Base-by-base conservation (phyloP, 1,284 basidiomycete genomes). In the Coniferiporia weirii region DNA sequence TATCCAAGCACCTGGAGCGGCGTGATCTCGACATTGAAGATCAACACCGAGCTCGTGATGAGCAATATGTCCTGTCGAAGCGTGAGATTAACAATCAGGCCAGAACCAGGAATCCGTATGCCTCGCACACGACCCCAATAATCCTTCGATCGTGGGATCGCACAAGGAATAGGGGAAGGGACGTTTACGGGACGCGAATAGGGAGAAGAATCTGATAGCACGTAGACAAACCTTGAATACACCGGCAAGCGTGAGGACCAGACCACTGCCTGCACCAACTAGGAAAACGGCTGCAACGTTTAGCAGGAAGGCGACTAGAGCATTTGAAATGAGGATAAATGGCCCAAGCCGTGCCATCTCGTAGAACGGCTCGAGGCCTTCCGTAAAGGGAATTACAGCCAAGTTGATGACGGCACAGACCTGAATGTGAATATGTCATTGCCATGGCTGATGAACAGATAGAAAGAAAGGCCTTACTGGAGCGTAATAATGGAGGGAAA, bases 241-340 rank as follows among this genome's bases (percentile, higher is more conserved):
- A 62, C 96, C 96, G 6, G 95, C 93, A 9, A 98, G 83, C 1
- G 95, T 98, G 64, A 98, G 78, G 5, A 97, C 85, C 60, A 98
- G 79, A 0, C 95, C 93, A 60, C 87, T 89, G 0, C 89, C 93
- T 0, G 86, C 91, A 55, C 94, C 84, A 52, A 98, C 94, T 62
- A 98, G 80, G 79, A 96, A 98, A 27, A 98, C 95, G 7, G 95
- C 94, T 0, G 95, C 91, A 52, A 96, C 80, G 72, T 98, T 98
- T 60, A 98, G 81, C 51, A 91, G 78, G 75, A 98, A 97, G 0
- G 96, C 96, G 34, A 95, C 83, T 55, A 79, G 73, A 0, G 95
- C 96, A 71, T 98, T 99, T 67, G 84, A 82, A 64, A 95, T 47
- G 27, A 98, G 79, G 53, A 96, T 78, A 12, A 84, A 70, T n/a